Conservation (phyloP, 129 eudicot genomes). For the Artemisia tridentata region DNA sequence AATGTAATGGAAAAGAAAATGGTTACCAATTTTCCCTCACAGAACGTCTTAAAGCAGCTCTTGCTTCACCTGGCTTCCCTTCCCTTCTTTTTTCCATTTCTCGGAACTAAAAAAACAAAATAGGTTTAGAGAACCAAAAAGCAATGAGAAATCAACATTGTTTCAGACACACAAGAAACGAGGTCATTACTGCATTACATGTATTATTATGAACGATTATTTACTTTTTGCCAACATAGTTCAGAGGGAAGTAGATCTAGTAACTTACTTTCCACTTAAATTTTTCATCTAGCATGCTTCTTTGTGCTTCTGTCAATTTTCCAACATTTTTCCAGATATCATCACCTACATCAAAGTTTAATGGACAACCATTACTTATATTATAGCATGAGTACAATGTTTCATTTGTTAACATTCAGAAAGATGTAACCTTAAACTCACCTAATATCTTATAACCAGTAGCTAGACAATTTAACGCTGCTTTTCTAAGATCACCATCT, state of each 20-base stretch:
- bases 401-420: not conserved
- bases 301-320: slow-evolving; percentile 91
- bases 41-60: slow-evolving; percentile 88
- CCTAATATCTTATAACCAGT: slow-evolving; percentile 93
- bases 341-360: slow-evolving; percentile 49
- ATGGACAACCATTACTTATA: no score
- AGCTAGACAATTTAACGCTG: slow-evolving; percentile 86
- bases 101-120: slow-evolving; percentile 50
- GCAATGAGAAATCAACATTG: not conserved
- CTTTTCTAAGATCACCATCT: slow-evolving; percentile 96
- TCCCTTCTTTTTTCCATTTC: slow-evolving; percentile 96
- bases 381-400: no score
- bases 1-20: not conserved
- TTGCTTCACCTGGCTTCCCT: slow-evolving; percentile 93
- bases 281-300: slow-evolving; percentile 96
- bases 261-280: slow-evolving; percentile 79
- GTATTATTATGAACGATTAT: not conserved
- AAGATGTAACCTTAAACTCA: slow-evolving; percentile 28
- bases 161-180: not conserved
- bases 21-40: slow-evolving; percentile 91
- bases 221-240: not conserved
- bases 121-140: not conserved
- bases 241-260: slow-evolving; percentile 1
- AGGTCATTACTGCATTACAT: not conserved
- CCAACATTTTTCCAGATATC: slow-evolving; percentile 96